Conservation (phyloP, 106 monocot genomes). For the Dactylorhiza incarnata region DNA sequence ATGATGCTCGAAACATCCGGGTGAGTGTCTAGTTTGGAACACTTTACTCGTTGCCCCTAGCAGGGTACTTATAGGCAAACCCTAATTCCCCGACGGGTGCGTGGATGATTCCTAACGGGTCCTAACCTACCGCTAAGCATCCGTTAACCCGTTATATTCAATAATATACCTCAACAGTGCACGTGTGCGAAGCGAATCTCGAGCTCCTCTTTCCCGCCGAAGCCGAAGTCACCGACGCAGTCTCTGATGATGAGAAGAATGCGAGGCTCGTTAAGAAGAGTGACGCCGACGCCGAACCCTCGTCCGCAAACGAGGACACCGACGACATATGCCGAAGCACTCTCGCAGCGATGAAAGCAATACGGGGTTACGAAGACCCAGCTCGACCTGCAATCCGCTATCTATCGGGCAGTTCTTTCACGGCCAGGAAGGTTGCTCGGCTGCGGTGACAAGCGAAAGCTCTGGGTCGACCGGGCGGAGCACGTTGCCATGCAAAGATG, state of each 20-base stretch:
- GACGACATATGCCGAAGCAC: conserved; percentile 62
- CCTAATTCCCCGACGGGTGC: no score
- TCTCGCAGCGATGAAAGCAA: conserved; percentile 70
- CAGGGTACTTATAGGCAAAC: no score
- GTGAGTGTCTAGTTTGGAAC: no score
- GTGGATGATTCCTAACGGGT: no score
- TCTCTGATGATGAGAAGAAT: neutral
- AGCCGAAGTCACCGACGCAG: conserved; percentile 42
- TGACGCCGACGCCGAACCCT: conserved; percentile 14
- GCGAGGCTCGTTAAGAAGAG: neutral
- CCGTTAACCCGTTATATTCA: no score
- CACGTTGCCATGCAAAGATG: conserved; percentile 18
- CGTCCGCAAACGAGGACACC: conserved; percentile 27
- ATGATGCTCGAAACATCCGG: no score
- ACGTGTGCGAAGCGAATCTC: conserved; percentile 76
- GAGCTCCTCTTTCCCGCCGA: conserved; percentile 82
- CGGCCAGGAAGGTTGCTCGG: conserved; percentile 31
- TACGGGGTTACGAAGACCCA: conserved; percentile 67
- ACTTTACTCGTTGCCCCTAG: no score
- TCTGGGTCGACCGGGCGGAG: conserved; percentile 31
- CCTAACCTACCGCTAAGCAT: no score
- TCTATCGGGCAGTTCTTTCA: conserved; percentile 67
- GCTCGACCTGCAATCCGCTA: conserved; percentile 82
- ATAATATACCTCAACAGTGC: no score
- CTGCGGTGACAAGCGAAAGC: conserved; percentile 61